Conservation (phyloP, 768 basidiomycete genomes). For the Rhizopogon salebrosus region DNA sequence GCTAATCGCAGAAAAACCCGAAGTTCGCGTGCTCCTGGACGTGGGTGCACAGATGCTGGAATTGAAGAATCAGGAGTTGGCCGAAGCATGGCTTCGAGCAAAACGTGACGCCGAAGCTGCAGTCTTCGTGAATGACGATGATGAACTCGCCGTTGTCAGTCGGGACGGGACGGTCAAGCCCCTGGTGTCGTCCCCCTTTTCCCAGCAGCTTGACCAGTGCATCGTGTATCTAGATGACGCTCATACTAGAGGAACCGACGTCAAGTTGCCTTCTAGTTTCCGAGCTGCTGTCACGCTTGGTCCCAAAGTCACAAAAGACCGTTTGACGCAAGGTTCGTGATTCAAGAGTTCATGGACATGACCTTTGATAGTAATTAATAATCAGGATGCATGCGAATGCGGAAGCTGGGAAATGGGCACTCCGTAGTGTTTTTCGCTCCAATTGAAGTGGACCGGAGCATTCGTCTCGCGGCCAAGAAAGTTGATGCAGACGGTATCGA, state of each 20-base stretch:
- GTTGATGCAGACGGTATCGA: background rate
- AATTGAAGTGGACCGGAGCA: conserved; percentile 31
- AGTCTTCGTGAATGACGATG: conserved; percentile 28
- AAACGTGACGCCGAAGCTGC: conserved; percentile 18
- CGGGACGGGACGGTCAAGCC: conserved; percentile 24
- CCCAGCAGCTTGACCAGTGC: conserved; percentile 29
- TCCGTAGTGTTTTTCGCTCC: conserved; percentile 46
- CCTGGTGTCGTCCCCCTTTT: conserved; percentile 28
- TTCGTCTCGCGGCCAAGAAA: conserved; percentile 25
- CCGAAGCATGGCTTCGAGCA: conserved; percentile 33
- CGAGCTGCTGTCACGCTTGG: conserved; percentile 35
- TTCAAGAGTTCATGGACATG: no score
- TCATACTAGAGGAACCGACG: conserved; percentile 35
- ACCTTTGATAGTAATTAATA: background rate
- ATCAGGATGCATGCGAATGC: conserved; percentile 50
- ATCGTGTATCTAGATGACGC: conserved; percentile 35
- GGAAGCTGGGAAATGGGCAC: conserved; percentile 42
- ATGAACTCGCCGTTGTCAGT: conserved; percentile 28
- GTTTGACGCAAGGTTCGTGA: conserved; percentile 29
- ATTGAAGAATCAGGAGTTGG: conserved; percentile 37
- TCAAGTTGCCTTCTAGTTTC: conserved; percentile 29
- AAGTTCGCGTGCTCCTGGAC: conserved; percentile 45
- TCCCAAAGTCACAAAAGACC: conserved; percentile 33
- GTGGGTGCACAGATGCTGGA: conserved; percentile 57
- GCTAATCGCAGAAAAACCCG: conserved; percentile 30